Evolutionary conservation across 176 grass and related monocot genomes (phyloP), one percentile per base, ranked within the genome.

Genomic region (Lolium multiflorum): DNA sequence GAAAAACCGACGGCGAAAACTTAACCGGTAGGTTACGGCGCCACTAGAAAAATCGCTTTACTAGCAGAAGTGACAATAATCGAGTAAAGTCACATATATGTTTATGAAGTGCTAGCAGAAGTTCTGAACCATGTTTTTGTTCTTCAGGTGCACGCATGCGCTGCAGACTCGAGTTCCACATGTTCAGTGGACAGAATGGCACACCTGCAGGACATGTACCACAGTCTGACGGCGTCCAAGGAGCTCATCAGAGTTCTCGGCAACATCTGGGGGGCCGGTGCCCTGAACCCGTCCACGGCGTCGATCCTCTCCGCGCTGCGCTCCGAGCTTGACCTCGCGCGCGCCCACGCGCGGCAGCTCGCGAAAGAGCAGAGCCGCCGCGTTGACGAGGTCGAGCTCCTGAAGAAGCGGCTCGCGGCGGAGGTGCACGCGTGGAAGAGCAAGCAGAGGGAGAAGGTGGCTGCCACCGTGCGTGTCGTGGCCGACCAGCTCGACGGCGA

Each of bases 291-390:
- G 17, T 95, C 91, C 12, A 73, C 86, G 74, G 48, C 84, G 10
- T 91, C 93, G 37, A 64, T 98, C 38, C 65, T 94, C 47, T 85
- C 88, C 20, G 91, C 91, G 16, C 91, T 98, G 56, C 85, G 82
- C 61, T 79, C 90, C 15, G 89, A 98, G 86, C 79, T 96, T 24
- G 82, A 89, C 70, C 26, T 56, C 7, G 91, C 90, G 18, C 91
- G 64, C 11, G 61, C 80, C 10, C 78, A 84, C 31, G 85, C 89
- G 11, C 21, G 80, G 28, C 79, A 85, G 72, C 68, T 98, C 74
- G 61, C 65, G 69, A 58, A 61, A 46, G 71, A 88, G 41, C 69
- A 83, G 14, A 44, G 11, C 57, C 81, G 58, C 17, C 44, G 43
- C 16, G n/a, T 50, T 47, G 24, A 22, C 48, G 84, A 44, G 15